Base-by-base conservation (phyloP, 1,284 basidiomycete species). In the Cryptococcus sp. region DNA sequence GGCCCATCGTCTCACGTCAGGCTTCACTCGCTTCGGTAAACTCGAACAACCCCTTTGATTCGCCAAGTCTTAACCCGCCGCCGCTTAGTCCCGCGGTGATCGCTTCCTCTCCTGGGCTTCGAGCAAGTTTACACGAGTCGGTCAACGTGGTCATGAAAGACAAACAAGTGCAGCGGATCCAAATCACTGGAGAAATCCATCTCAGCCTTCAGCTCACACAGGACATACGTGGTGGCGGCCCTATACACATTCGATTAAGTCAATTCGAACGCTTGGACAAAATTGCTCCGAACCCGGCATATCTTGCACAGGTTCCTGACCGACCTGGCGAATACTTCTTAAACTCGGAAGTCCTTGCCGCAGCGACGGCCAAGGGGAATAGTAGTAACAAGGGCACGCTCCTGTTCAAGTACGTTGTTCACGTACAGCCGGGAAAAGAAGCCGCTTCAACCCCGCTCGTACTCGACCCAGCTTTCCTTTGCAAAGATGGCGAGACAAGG, bases 341-440 rank as follows among this genome's bases (percentile, higher is more conserved):
- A 43, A 77, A 83, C 56, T 57, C 79, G 22, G 74, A 75, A 47
- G 63, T 76, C 13, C 63, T 81, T 7, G 65, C 75, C 0, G 54
- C 58, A 8, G 68, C 61, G 38, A 70, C 58, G 20, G 43, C 58
- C 19, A 48, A 47, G n/a, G 41, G 60, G 0, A 45, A 50, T 13
- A 63, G 50, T 37, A 62, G 43, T 5, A 41, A 48, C 26, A 61
- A 62, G 49, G 76, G 55, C 62, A 75, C 61, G 56, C 64, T 79
- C 38, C 67, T 82, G 25, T 78, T 84, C 70, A 81, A 81, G 65
- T 84, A 84, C 61, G 80, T 83, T 53, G 74, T 83, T 19, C 74
- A 80, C 53, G 68, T 81, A 13, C 68, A 74, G 5, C 69, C 74
- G 13, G 71, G 72, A 1, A 41, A 73, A 20, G 75, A 78, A 23